A percentile compares a stretch with the other conserved stretches of the same genome.
phyloP scores from a whole-genome alignment of 129 eudicot genomes.

The Chrysanthemum seticuspe region DNA sequence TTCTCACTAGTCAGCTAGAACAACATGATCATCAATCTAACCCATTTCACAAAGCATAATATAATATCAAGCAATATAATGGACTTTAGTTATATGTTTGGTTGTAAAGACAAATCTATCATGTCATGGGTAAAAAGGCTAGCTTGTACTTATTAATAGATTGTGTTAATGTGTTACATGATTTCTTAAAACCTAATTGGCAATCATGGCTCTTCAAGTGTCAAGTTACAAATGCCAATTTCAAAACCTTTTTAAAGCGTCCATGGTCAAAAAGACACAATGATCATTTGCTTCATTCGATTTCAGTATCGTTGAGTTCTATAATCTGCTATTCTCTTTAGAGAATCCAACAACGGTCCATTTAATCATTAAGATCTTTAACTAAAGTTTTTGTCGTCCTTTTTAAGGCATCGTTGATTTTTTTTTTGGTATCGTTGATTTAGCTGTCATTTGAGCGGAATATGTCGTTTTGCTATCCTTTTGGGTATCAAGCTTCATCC shows the following conservation, averaged over 20 bases:
- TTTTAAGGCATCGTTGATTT: constrained; percentile 2
- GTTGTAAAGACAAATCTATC: constrained; percentile 10
- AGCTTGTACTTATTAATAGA: constrained; percentile 16
- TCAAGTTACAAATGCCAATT: constrained; percentile 23
- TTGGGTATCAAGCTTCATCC: constrained; percentile 3
- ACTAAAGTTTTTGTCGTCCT: constrained; percentile 25
- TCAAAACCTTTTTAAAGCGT: constrained; percentile 27
- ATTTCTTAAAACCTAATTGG: neutral
- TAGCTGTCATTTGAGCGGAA: constrained; percentile 2
- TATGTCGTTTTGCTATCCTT: neutral
- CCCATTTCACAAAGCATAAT: neutral
- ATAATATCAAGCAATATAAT: constrained; percentile 1
- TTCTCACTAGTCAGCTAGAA: constrained; percentile 6
- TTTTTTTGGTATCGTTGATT: constrained; percentile 6
- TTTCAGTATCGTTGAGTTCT: constrained; percentile 11
- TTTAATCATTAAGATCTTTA: constrained; percentile 26
- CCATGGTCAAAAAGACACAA: constrained; percentile 34
- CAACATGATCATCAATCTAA: neutral
- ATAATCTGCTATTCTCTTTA: constrained; percentile 21
- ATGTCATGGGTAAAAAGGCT: constrained; percentile 15
- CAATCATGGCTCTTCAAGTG: constrained; percentile 27
- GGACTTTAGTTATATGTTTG: neutral
- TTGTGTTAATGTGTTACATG: constrained; percentile 6
- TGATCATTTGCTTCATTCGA: constrained; percentile 26
- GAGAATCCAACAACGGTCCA: constrained; percentile 35